Percentiles rank a stretch among this genome's conserved stretches.
phyloP scores from a whole-genome alignment of 345 rosid genomes.

The Geranium rotundifolium region DNA sequence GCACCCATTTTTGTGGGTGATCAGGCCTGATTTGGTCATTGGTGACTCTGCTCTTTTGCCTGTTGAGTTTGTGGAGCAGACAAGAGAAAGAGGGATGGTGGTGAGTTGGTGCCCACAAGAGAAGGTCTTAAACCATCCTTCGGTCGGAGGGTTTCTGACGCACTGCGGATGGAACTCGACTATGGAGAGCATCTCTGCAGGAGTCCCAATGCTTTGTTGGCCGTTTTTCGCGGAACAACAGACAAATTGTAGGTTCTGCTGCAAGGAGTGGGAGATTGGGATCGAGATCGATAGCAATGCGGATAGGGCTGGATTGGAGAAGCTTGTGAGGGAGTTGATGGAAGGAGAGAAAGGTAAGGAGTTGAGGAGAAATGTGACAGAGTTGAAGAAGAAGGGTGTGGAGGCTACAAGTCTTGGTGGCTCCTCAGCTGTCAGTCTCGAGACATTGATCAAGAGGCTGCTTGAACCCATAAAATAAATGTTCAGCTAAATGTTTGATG shows the following conservation, averaged over 20 bases:
- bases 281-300: background rate
- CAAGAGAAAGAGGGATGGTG: constrained; percentile 19
- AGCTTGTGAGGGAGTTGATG: background rate
- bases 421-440: background rate
- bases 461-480: too few species aligned
- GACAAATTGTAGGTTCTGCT: background rate
- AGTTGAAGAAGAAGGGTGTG: background rate
- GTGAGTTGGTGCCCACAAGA: too few species aligned
- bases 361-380: background rate
- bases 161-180: background rate
- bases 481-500: too few species aligned
- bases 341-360: background rate
- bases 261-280: background rate
- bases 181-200: background rate
- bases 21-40: too few species aligned
- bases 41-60: too few species aligned
- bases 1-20: too few species aligned
- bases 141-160: too few species aligned
- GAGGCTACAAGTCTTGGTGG: background rate
- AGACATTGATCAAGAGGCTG: background rate
- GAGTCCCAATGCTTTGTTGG: background rate
- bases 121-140: too few species aligned
- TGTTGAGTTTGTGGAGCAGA: too few species aligned
- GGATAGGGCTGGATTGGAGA: background rate
- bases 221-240: background rate